Conservation (phyloP, 1,139 yeast genomes). For the Lodderomyces parapsilosis region DNA sequence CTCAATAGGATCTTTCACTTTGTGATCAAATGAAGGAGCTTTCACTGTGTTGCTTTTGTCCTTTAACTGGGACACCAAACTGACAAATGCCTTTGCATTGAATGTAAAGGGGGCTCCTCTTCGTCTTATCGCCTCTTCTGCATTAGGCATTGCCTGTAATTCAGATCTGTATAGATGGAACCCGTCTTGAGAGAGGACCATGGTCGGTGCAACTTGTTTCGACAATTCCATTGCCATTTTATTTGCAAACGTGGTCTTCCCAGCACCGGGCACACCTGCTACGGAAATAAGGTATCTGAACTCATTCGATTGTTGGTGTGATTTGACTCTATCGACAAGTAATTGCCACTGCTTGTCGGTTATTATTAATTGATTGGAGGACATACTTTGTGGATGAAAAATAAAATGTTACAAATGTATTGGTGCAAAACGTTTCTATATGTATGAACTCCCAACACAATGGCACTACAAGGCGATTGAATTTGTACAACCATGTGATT, state of each 20-base stretch:
- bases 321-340: constrained; percentile 13
- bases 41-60: constrained; percentile 20
- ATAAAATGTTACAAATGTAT: not conserved
- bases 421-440: not conserved
- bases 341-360: constrained; percentile 10
- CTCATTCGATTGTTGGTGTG: constrained; percentile 2
- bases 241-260: constrained; percentile 68
- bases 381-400: not conserved
- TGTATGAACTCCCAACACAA: constrained; percentile 9
- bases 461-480: constrained; percentile 10
- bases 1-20: constrained; percentile 61
- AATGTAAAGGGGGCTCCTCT: constrained; percentile 89
- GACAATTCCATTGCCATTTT: constrained; percentile 20
- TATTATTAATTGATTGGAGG: not conserved
- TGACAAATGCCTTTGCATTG: constrained; percentile 49
- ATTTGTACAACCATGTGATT: constrained; percentile 1
- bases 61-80: constrained; percentile 22
- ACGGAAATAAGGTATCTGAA: constrained; percentile 51
- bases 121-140: constrained; percentile 55
- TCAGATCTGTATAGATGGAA: constrained; percentile 67
- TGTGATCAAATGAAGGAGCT: constrained; percentile 81
- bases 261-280: constrained; percentile 83
- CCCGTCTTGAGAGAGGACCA: constrained; percentile 67
- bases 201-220: constrained; percentile 17
- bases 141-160: constrained; percentile 50